phyloP scores from a whole-genome alignment of 306 rosid species.

The Canavalia ensiformis region DNA sequence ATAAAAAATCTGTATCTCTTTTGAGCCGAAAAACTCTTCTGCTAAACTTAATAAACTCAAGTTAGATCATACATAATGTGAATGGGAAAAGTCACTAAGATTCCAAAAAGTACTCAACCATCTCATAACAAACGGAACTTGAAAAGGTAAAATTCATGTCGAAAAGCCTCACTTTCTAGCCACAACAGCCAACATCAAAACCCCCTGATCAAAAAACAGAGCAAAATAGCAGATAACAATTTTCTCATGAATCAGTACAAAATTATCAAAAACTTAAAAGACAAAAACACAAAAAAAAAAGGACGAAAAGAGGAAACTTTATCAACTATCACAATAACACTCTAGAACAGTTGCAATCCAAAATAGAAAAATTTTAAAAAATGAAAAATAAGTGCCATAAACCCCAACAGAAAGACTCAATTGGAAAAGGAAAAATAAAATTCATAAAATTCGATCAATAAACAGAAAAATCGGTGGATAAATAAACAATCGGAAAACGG shows the following conservation, averaged over 20 bases:
- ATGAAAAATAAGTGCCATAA: conserved; percentile 12
- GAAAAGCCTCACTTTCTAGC: neutral
- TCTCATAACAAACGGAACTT: neutral
- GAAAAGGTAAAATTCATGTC: neutral
- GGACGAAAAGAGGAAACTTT: neutral
- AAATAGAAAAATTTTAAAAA: neutral
- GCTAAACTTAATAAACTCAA: conserved; percentile 40
- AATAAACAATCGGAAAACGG: conserved; percentile 4
- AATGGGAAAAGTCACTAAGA: neutral
- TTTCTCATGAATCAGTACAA: conserved; percentile 6
- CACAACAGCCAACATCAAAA: conserved; percentile 29
- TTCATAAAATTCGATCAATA: conserved; percentile 26
- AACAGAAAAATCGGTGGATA: neutral
- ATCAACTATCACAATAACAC: conserved; percentile 39
- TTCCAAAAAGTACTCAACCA: neutral
- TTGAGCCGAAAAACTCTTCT: conserved; percentile 3
- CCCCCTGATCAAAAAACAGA: conserved; percentile 5
- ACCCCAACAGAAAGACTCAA: conserved; percentile 45
- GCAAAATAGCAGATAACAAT: conserved; percentile 30
- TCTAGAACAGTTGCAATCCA: conserved; percentile 38
- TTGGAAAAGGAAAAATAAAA: neutral
- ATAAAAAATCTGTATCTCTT: neutral
- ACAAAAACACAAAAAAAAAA: too few relatives aligned
- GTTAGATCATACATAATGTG: conserved; percentile 13
- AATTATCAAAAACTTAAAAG: neutral